Base-by-base conservation (phyloP, 75 land plant species). In the Chamaecyparis obtusa region DNA sequence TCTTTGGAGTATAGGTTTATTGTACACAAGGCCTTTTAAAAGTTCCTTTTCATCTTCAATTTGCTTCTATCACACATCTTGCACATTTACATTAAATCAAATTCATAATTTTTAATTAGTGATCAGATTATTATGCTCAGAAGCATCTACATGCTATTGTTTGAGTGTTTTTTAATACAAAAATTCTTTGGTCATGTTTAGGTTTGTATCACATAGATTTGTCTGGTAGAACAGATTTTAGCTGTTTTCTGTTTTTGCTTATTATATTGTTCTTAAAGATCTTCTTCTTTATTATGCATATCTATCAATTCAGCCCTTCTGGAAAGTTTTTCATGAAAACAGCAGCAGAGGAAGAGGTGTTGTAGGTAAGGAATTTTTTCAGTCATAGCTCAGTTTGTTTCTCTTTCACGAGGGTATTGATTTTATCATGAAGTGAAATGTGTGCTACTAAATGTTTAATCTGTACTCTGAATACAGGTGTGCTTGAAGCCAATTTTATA, bases 291-390 rank as follows among this genome's bases (percentile, higher is more conserved):
- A 39, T 88, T 24, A 9, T 79, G 36, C 13, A 56, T 41, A 43
- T 76, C 44, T 83, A 39, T 57, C 27, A 17, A 87, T 91, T 86
- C 95, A 97, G 99, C 99, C 99, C 30, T 97, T 96, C 87, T 97
- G 94, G 98, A 92, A 88, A 85, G 98, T 97, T 85, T 90, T 94
- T 76, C 89, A 88, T 88, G 92, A 92, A 33, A 88, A 90, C 71
- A 91, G 94, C 86, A 92, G 95, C 88, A 94, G 95, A 89, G 99
- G 98, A 51, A 94, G 95, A 87, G 99, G 98, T 41, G 98, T 97
- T 86, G 96, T 96, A 74, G 99, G 99, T 97, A 88, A 91, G 94
- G 86, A 76, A 48, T 27, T 54, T 82, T 51, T 67, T 19, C 51
- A 85, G 16, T 86, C 6, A 14, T 14, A 83, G 13, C 78, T 41